Percentiles rank a stretch among this genome's conserved stretches.
Evolutionary conservation across 2,329 filamentous ascomycete genomes (phyloP).

Genomic region (Parascedosporium putredinis): DNA sequence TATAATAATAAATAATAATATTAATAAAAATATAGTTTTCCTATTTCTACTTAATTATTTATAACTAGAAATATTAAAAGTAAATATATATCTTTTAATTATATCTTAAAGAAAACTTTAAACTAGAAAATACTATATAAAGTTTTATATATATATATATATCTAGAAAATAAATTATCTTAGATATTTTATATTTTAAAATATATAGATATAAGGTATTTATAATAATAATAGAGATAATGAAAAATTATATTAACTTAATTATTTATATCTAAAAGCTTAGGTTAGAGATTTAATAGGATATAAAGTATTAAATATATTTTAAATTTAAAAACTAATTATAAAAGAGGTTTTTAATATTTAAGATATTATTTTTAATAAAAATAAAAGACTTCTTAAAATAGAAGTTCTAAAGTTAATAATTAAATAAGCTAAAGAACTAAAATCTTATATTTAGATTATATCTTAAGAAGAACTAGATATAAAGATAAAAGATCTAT

Average conservation of each 20-base stretch:
- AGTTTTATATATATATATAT: neutral
- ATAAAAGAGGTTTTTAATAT: neutral
- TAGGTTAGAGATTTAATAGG: neutral
- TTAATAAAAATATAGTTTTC: too few relatives aligned
- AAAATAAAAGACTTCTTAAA: neutral
- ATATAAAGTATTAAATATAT: neutral
- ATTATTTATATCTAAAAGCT: too few relatives aligned
- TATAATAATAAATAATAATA: too few relatives aligned
- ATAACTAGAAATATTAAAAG: neutral
- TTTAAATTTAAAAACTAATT: neutral
- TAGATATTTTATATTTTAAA: neutral
- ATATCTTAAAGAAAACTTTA: neutral
- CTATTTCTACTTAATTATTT: neutral
- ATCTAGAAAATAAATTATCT: too few relatives aligned
- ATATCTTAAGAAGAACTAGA: neutral
- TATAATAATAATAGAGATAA: neutral
- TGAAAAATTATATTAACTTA: neutral
- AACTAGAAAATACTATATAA: neutral
- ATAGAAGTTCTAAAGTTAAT: neutral
- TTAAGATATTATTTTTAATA: neutral
- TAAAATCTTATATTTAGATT: neutral
- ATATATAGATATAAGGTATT: neutral
- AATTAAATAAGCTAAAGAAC: neutral
- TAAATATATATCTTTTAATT: neutral
- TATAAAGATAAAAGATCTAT: too few relatives aligned